Conservation (phyloP, 768 basidiomycete genomes). For the Agaricus subrufescens region DNA sequence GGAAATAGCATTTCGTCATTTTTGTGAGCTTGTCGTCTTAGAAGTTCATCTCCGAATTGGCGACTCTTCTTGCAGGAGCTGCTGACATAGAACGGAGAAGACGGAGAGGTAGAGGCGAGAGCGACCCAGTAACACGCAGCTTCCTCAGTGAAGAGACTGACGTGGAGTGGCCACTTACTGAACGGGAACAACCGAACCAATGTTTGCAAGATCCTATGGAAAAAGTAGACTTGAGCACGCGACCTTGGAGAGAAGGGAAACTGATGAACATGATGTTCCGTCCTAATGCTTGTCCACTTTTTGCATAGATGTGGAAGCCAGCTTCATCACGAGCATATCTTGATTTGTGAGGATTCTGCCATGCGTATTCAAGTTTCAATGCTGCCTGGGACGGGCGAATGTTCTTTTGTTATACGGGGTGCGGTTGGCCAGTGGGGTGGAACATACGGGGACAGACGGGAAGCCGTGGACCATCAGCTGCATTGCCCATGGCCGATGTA, state of each 20-base stretch:
- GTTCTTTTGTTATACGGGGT: background rate
- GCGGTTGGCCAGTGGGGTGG: background rate
- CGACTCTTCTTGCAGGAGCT: background rate
- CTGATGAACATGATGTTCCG: conserved; percentile 43
- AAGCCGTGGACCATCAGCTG: conserved; percentile 84
- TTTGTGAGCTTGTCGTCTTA: background rate
- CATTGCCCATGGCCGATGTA: conserved; percentile 74
- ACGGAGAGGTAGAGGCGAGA: conserved; percentile 16
- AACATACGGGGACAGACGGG: conserved; percentile 54
- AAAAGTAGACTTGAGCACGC: background rate
- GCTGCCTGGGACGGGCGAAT: conserved; percentile 43
- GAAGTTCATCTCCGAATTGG: background rate
- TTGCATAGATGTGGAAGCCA: conserved; percentile 34
- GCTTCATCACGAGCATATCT: conserved; percentile 52
- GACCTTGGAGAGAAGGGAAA: background rate
- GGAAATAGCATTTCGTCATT: conserved; percentile 30
- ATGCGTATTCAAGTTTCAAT: conserved; percentile 79
- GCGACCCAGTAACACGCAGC: conserved; percentile 52
- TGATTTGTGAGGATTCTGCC: conserved; percentile 74
- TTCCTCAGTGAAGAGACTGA: conserved; percentile 68
- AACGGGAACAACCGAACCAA: conserved; percentile 70
- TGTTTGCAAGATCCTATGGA: conserved; percentile 48
- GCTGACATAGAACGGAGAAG: conserved; percentile 11
- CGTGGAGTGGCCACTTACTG: conserved; percentile 65
- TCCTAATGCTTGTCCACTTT: conserved; percentile 31